Base-by-base conservation (phyloP, 2,329 filamentous ascomycete species). In the Lasiodiplodia sp. region DNA sequence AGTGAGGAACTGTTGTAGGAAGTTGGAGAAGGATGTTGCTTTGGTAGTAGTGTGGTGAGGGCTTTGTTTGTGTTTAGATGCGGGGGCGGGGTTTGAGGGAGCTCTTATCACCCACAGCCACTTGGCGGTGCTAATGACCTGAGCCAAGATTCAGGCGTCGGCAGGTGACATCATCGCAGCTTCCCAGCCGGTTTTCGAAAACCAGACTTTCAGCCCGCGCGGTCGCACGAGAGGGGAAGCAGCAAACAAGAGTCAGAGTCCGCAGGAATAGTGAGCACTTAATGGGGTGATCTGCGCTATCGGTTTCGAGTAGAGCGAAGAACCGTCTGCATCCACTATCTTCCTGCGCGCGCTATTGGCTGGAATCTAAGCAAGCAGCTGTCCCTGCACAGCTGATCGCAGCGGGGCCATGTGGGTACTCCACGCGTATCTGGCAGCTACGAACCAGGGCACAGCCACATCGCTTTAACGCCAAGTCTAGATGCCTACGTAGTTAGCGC, bases 1-100 rank as follows among this genome's bases (percentile, higher is more conserved):
- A 23, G 10, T 11, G 51, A 53, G 7, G 51, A 16, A 28, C 8
- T 53, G 10, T 4, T 25, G 51, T 25, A 28, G 51, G 31, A 12
- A 28, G 23, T 40, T 25, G 34, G 21, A 56, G 23, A 25, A 1
- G 1, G 34, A 11, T 47, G 40, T 47, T 34, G 28, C 11, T 57
- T 10, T 57, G 14, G 57, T 21, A 25, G 40, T 10, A 34, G 57
- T 40, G 23, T 16, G 55, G 31, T 34, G 31, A 34, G 8, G 31
- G 31, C 31, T 34, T 14, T 47, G 57, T 47, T 63, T 40, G 56
- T 25, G 14, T 37, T 3, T 28, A 14, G 37, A 44, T 63, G 58
- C 58, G 58, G 57, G 57, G 57, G 57, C 57, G 57, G 58, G 58
- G 40, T 63, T 34, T 37, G n/a, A 21, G 14, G 23, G 38, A 18